Conservation (phyloP, 2,329 filamentous ascomycete species). For the Scytalidium sp. region DNA sequence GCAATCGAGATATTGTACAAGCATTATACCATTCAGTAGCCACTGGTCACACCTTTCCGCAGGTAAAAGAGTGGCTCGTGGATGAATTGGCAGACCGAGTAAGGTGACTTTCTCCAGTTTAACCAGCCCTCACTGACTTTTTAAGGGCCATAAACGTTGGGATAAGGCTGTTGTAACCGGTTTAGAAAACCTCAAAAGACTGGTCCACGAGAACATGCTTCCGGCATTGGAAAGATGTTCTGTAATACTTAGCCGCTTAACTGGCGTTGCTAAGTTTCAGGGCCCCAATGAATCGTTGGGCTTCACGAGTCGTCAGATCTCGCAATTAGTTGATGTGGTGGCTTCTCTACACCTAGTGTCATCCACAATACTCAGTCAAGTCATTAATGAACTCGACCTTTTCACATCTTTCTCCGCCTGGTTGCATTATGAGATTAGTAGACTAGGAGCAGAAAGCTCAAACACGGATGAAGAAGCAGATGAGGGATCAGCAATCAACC, state of each 20-base stretch:
- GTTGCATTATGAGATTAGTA: constrained; percentile 80
- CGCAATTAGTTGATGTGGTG: constrained; percentile 65
- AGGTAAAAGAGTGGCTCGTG: constrained; percentile 82
- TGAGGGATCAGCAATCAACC: constrained; percentile 73
- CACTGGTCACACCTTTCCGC: constrained; percentile 74
- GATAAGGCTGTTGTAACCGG: constrained; percentile 80
- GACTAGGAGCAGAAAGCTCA: constrained; percentile 61
- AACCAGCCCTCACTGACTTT: constrained; percentile 11
- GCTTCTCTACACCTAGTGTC: constrained; percentile 73
- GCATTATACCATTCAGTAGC: constrained; percentile 81
- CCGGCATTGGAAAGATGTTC: constrained; percentile 81
- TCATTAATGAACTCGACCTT: constrained; percentile 73
- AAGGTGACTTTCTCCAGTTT: constrained; percentile 26
- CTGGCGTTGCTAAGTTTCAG: constrained; percentile 80
- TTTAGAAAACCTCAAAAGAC: constrained; percentile 70
- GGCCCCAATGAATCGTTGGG: constrained; percentile 64
- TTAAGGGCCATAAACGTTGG: constrained; percentile 87
- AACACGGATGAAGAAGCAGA: constrained; percentile 70
- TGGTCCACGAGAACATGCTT: constrained; percentile 84
- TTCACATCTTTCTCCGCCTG: constrained; percentile 79
- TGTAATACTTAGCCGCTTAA: constrained; percentile 77
- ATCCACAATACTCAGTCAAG: constrained; percentile 68
- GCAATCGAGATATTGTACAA: constrained; percentile 64
- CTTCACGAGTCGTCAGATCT: constrained; percentile 61
- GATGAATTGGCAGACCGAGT: constrained; percentile 79